Evolutionary conservation across 495 filamentous ascomycete species (phyloP).

Genomic region (Penicillium taxi): DNA sequence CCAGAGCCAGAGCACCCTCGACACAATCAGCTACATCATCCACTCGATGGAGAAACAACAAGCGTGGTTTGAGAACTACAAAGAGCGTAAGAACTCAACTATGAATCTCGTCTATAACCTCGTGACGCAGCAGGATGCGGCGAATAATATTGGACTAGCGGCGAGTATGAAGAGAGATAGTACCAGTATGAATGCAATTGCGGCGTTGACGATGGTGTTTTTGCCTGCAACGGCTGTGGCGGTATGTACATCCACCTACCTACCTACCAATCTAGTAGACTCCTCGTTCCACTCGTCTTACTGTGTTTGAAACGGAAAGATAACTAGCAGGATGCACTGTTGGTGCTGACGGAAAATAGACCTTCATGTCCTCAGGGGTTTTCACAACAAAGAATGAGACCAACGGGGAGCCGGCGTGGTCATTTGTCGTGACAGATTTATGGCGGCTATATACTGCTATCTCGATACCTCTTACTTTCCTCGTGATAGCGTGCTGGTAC

Average conservation of each 20-base stretch:
- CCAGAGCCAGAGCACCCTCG: slow-evolving; percentile 3
- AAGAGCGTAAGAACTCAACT: slow-evolving; percentile 10
- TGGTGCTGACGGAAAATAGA: no score
- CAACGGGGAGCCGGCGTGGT: no score
- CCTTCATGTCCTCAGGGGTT: no score
- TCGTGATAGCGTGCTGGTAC: slow-evolving; percentile 10
- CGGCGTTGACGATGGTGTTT: slow-evolving; percentile 47
- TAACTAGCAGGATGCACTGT: no score
- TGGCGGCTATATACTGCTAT: slow-evolving; percentile 6
- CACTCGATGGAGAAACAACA: slow-evolving; percentile 12
- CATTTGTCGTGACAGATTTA: slow-evolving; percentile 3
- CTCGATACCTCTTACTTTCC: slow-evolving; percentile 5
- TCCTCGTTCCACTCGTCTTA: no score
- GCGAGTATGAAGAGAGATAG: slow-evolving; percentile 36
- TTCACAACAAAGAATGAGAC: no score
- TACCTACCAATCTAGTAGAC: no score
- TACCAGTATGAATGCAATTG: slow-evolving; percentile 46
- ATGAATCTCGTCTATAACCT: slow-evolving; percentile 10
- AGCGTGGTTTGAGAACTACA: slow-evolving; percentile 11
- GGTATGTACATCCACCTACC: no score
- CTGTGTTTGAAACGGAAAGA: no score
- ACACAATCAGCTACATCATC: slow-evolving; percentile 9
- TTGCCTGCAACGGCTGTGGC: slow-evolving; percentile 41
- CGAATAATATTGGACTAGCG: slow-evolving; percentile 27
- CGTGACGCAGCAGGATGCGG: slow-evolving; percentile 11